These are phyloP conservation scores for Coniochaeta hoffmannii DNA, from an alignment of 2,329 filamentous ascomycete species.

Conservation along the genomic window DNA sequence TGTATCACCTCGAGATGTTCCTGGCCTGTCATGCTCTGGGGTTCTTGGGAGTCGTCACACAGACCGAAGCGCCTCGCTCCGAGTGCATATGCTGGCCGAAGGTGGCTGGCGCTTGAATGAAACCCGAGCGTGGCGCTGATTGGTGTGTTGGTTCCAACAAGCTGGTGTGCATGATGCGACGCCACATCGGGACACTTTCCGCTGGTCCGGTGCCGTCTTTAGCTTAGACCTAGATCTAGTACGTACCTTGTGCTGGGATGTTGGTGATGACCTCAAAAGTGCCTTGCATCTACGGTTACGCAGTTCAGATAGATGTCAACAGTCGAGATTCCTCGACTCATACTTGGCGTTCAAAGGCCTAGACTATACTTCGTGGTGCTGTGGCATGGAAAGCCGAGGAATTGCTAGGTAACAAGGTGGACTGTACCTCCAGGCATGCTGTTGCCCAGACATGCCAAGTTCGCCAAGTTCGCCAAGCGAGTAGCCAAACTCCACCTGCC, in stretches of 20 bases:
- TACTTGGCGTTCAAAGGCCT: too few species aligned
- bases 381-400: too few species aligned
- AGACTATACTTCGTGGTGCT: too few species aligned
- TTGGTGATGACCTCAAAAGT: neutral
- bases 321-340: too few species aligned
- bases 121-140: neutral
- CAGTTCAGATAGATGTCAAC: too few species aligned
- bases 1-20: neutral
- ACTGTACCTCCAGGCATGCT: too few species aligned
- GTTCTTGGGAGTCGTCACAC: neutral
- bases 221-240: too few species aligned
- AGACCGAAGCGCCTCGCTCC: too few species aligned
- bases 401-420: too few species aligned
- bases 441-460: neutral
- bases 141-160: conserved; percentile 2
- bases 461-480: neutral
- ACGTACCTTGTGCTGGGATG: too few species aligned
- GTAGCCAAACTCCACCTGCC: neutral
- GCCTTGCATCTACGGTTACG: neutral
- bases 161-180: neutral
- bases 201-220: neutral
- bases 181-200: neutral
- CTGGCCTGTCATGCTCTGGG: neutral
- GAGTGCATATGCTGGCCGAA: too few species aligned
- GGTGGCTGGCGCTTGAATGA: neutral